Evolutionary conservation across 2,329 filamentous ascomycete genomes (phyloP).

Genomic region (Paraphoma chrysanthemicola): DNA sequence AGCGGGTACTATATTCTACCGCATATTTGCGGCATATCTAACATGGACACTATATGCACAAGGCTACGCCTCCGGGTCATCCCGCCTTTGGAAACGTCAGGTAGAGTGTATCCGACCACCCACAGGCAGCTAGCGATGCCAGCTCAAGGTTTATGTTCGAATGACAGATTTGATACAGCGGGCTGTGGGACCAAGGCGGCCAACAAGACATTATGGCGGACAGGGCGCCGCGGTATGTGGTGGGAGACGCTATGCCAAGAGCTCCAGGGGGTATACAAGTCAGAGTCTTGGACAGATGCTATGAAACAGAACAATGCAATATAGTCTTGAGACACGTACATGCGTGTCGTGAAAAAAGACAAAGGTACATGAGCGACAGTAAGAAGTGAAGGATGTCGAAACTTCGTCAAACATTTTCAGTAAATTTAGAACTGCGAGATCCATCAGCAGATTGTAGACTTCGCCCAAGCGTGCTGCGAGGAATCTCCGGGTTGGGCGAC

Average conservation of each 20-base stretch:
- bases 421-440: slow-evolving; percentile 55
- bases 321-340: slow-evolving; percentile 23
- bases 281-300: slow-evolving; percentile 11
- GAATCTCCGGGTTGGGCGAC: slow-evolving; percentile 44
- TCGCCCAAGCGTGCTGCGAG: slow-evolving; percentile 47
- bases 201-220: slow-evolving; percentile 30
- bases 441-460: slow-evolving; percentile 55
- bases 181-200: background rate
- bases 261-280: slow-evolving; percentile 31
- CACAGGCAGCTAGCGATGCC: slow-evolving; percentile 6
- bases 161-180: background rate
- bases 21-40: background rate
- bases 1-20: too few species aligned
- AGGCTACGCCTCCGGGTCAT: background rate
- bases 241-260: slow-evolving; percentile 12
- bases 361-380: slow-evolving; percentile 28
- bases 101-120: background rate
- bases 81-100: background rate
- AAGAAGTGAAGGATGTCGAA: slow-evolving; percentile 20
- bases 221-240: slow-evolving; percentile 23
- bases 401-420: slow-evolving; percentile 52
- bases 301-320: background rate
- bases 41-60: slow-evolving; percentile 1
- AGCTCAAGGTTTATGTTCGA: background rate
- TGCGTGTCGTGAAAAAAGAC: slow-evolving; percentile 31